These are phyloP conservation scores for Xylaria sp. DNA, from an alignment of 2,329 filamentous ascomycete genomes.

Conservation along the genomic window DNA sequence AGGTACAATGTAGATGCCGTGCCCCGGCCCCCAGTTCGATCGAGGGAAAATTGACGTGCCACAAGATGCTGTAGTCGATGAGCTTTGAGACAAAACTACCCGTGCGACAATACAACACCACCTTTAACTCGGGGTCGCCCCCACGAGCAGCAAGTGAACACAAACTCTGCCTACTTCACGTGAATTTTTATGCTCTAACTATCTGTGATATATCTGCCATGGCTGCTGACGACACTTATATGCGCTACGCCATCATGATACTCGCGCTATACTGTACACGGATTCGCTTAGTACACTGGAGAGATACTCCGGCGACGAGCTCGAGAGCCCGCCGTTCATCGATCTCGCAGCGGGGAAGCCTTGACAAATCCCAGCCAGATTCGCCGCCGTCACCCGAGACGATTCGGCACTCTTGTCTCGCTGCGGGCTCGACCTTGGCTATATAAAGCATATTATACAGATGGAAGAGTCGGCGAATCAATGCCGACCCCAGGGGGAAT, in stretches of 20 bases:
- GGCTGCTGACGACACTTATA: constrained; percentile 26
- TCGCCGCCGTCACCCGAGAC: constrained; percentile 42
- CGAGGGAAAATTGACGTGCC: constrained; percentile 29
- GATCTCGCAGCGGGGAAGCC: constrained; percentile 22
- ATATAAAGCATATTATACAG: constrained; percentile 42
- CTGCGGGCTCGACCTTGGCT: constrained; percentile 38
- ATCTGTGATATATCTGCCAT: constrained; percentile 21
- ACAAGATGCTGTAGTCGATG: constrained; percentile 37
- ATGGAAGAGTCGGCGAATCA: constrained; percentile 39
- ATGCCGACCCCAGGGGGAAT: constrained; percentile 38
- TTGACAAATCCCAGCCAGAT: constrained; percentile 34
- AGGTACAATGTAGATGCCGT: constrained; percentile 8
- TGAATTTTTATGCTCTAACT: constrained; percentile 16
- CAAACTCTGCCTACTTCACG: constrained; percentile 4
- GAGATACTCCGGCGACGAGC: constrained; percentile 1
- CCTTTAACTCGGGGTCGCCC: constrained; percentile 24
- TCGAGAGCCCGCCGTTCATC: constrained; percentile 21
- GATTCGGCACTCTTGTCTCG: constrained; percentile 38
- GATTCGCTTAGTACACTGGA: background rate
- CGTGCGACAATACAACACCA: constrained; percentile 36
- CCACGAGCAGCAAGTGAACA: constrained; percentile 4
- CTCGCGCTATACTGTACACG: constrained; percentile 9
- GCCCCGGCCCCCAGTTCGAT: constrained; percentile 30
- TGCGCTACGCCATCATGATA: constrained; percentile 19
- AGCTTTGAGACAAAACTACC: constrained; percentile 30